Conservation (phyloP, 2,329 filamentous ascomycete genomes). For the Fusarium dimerum region DNA sequence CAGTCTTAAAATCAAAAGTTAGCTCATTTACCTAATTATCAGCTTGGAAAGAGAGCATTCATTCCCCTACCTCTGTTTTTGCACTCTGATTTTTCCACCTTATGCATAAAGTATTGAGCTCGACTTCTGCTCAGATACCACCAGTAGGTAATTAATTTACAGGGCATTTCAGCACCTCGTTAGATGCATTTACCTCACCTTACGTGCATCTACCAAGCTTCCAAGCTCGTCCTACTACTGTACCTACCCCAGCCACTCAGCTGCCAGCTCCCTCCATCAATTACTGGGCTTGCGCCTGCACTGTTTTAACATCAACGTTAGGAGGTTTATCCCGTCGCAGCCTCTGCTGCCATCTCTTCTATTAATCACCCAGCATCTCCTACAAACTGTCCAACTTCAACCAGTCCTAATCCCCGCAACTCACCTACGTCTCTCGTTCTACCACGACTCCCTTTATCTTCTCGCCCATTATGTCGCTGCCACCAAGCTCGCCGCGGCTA, state of each 20-base stretch:
- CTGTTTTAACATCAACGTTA: not conserved
- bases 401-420: constrained; percentile 9
- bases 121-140: no score
- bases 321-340: not conserved
- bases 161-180: not conserved
- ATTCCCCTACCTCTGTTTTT: no score
- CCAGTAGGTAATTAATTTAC: no score
- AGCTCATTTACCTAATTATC: no score
- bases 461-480: constrained; percentile 50
- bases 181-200: not conserved
- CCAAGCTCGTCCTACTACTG: not conserved
- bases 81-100: no score
- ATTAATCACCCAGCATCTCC: not conserved
- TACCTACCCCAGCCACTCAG: not conserved
- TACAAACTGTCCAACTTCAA: not conserved
- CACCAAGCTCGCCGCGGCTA: constrained; percentile 83
- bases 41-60: no score
- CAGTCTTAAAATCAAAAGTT: no score
- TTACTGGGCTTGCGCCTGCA: not conserved
- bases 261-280: not conserved
- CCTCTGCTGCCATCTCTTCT: not conserved
- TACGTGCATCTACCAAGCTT: not conserved
- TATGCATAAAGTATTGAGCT: no score
- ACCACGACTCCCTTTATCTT: constrained; percentile 7
- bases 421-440: constrained; percentile 8